Evolutionary conservation across 2,329 filamentous ascomycete genomes (phyloP), one percentile per base, ranked within the genome.

Genomic region (Atkinsonella hypoxylon): DNA sequence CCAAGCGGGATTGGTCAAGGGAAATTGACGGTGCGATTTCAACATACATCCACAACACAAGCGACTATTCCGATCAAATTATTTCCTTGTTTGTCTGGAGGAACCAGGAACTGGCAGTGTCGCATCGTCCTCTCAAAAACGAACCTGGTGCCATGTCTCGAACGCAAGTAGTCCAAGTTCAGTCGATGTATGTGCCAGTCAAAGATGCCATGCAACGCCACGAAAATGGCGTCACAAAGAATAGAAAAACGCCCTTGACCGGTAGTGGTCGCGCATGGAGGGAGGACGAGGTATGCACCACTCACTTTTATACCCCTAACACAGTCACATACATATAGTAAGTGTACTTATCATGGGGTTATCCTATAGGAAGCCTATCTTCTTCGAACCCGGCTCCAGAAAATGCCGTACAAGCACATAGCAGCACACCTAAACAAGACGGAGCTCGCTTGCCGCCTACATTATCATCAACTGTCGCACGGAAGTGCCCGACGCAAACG

Each of bases 331-430:
- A 4, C 9, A 10, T 38, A 13, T 12, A 13, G 1, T 9, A n/a
- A 2, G 12, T 3, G 3, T 40, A 38, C 36, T 47, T 12, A 48
- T 17, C 31, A n/a, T 45, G 13, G 7, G n/a, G 9, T n/a, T 48
- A 4, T 17, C 17, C 12, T 32, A 17, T 56, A 91, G 87, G 88
- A 93, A 70, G 78, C 82, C 52, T 93, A 91, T 66, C 82, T 93
- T 50, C 77, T 93, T 54, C 85, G 89, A 68, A 90, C 85, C 54
- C 85, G 87, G 52, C 79, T 87, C 61, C 85, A 90, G 62, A 91
- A 91, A 70, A 89, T 91, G 82, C 87, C 87, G 0, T 93, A 93
- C 70, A 93, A 91, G 75, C 86, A 91, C 65, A 93, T 93, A 63
- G 87, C 87, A 52, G 80, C 83, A 53, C 84, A 90, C 60, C 72